A percentile compares a stretch with the other conserved stretches of the same genome.
These are phyloP conservation scores for Exophiala dermatitidis DNA, from an alignment of 2,329 filamentous ascomycete species.

Conservation along the genomic window DNA sequence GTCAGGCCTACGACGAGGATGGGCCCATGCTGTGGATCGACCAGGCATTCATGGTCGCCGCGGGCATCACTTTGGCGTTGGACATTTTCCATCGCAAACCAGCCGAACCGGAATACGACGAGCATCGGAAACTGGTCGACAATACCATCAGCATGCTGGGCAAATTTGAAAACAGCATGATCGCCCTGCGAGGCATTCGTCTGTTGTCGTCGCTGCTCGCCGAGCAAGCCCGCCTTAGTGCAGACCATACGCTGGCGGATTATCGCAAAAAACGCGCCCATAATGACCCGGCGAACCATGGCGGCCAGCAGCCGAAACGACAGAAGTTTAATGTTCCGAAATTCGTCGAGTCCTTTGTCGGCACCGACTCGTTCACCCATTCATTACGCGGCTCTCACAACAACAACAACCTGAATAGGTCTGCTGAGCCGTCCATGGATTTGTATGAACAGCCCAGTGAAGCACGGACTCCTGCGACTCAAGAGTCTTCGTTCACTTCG, in stretches of 20 bases:
- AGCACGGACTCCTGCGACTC: slow-evolving; percentile 7
- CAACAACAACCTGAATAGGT: slow-evolving; percentile 3
- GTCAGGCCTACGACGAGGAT: slow-evolving; percentile 30
- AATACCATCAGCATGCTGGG: slow-evolving; percentile 24
- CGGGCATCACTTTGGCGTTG: slow-evolving; percentile 36
- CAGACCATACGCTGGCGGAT: slow-evolving; percentile 22
- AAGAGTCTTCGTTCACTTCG: slow-evolving; percentile 11
- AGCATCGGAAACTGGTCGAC: slow-evolving; percentile 24
- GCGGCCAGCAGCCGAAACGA: slow-evolving; percentile 12
- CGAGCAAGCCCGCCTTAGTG: slow-evolving; percentile 24
- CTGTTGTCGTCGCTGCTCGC: slow-evolving; percentile 24
- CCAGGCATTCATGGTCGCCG: slow-evolving; percentile 38
- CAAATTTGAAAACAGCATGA: slow-evolving; percentile 26
- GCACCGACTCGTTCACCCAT: slow-evolving; percentile 21
- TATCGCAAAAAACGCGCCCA: slow-evolving; percentile 20
- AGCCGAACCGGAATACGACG: slow-evolving; percentile 21
- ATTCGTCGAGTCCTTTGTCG: slow-evolving; percentile 25
- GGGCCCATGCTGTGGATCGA: slow-evolving; percentile 41
- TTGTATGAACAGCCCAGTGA: slow-evolving; percentile 14
- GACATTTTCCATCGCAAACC: slow-evolving; percentile 33
- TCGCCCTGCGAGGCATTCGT: slow-evolving; percentile 24
- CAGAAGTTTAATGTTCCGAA: slow-evolving; percentile 27
- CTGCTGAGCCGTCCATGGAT: slow-evolving; percentile 13
- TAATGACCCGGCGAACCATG: slow-evolving; percentile 10
- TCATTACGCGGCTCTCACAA: slow-evolving; percentile 5